Percentiles rank a stretch among this genome's conserved stretches.
Evolutionary conservation across 208 protist species (phyloP).

Genomic region (Leishmania aethiopica): DNA sequence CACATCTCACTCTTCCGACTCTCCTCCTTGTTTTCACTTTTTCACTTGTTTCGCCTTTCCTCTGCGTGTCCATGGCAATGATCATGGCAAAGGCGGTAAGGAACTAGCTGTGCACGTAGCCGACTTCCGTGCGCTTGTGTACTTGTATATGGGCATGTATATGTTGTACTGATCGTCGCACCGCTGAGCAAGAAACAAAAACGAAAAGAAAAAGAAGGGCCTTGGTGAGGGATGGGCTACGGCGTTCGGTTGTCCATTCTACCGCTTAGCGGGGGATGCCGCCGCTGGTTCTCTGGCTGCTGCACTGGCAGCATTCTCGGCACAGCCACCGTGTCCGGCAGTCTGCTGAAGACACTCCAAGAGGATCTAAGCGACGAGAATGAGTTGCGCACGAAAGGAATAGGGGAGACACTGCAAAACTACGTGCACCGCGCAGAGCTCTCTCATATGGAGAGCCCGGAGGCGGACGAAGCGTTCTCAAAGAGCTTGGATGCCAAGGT

Average conservation of each 20-base stretch:
- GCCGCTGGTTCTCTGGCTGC: conserved; percentile 22
- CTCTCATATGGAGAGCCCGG: conserved; percentile 86
- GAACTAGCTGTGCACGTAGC: background rate
- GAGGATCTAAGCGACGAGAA: conserved; percentile 71
- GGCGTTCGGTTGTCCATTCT: background rate
- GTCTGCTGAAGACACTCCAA: conserved; percentile 52
- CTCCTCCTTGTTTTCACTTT: background rate
- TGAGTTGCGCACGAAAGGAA: conserved; percentile 37
- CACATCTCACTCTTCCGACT: background rate
- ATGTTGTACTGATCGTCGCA: background rate
- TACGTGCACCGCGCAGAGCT: conserved; percentile 59
- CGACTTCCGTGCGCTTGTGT: background rate
- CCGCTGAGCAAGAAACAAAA: background rate
- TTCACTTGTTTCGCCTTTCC: background rate
- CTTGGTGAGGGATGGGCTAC: background rate
- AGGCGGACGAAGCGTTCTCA: conserved; percentile 64
- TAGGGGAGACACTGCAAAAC: conserved; percentile 60
- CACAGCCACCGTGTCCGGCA: conserved; percentile 40
- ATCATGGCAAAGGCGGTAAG: background rate
- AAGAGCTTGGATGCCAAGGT: conserved; percentile 48
- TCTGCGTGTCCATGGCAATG: background rate
- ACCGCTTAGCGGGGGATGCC: background rate
- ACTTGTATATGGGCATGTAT: background rate
- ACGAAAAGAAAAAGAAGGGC: conserved; percentile 8
- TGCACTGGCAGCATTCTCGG: conserved; percentile 46